A percentile compares a stretch with the other conserved stretches of the same genome.
Conservation (phyloP, 2,329 filamentous ascomycete genomes). For the Fusarium gaditjirri region DNA sequence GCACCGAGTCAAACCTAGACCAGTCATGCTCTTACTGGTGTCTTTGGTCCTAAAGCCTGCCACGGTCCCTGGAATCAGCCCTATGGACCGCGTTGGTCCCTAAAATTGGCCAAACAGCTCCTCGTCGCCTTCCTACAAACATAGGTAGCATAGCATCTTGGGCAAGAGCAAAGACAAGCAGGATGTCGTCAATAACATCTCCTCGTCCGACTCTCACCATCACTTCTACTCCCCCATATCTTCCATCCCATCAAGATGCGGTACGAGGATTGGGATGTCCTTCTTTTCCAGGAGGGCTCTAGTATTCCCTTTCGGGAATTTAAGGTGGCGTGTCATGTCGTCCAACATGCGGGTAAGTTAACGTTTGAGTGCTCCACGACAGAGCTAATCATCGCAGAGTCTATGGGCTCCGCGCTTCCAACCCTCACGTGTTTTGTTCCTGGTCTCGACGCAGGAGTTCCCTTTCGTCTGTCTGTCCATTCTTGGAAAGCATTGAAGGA, state of each 20-base stretch:
- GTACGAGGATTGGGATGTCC: conserved; percentile 86
- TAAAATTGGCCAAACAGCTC: not conserved
- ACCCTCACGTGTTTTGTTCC: conserved; percentile 78
- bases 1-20: not conserved
- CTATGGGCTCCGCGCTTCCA: conserved; percentile 66
- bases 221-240: conserved; percentile 5
- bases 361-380: not conserved
- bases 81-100: not conserved
- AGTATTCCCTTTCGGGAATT: conserved; percentile 84
- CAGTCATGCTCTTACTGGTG: not conserved
- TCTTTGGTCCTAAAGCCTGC: not conserved
- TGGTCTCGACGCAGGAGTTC: conserved; percentile 65
- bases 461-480: conserved; percentile 80
- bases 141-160: not conserved
- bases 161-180: not conserved
- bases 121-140: conserved; percentile 15
- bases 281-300: conserved; percentile 76
- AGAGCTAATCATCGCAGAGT: conserved; percentile 53
- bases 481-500: conserved; percentile 71
- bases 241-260: conserved; percentile 68
- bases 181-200: not conserved
- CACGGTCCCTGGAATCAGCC: not conserved
- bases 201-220: not conserved
- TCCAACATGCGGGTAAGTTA: conserved; percentile 60
- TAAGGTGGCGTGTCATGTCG: conserved; percentile 78